Base-by-base conservation (phyloP, 768 basidiomycete species). In the Botryobasidium botryosum region DNA sequence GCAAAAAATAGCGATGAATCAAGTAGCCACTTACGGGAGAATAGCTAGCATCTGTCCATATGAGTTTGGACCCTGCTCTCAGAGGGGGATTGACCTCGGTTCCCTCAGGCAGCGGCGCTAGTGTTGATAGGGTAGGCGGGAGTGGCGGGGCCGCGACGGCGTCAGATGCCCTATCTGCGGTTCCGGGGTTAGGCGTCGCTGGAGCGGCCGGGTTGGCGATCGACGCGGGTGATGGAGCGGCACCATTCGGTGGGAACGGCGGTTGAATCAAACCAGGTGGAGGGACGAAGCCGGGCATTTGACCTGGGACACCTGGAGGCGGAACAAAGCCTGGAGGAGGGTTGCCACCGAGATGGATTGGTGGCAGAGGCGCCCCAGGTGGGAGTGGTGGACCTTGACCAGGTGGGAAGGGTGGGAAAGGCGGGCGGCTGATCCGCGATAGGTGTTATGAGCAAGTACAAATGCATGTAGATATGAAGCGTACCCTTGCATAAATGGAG, bases 31-130 rank as follows among this genome's bases (percentile, higher is more conserved):
- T 36, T 52, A 85, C 85, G 3, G 82, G 79, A 46, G 72, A 75
- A 58, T 82, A 85, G 55, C 86, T 84, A 0, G 84, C 62, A 54
- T 88, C 80, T 12, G 63, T 57, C 59, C 77, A 82, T 58, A 85
- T 80, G 35, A 88, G 65, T 18, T 69, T 68, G 1, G 81, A 82
- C 12, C 68, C 63, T 58, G 84, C 83, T 67, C 85, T 87, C 55
- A 83, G 74, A 2, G 73, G 67, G 10, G 78, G 72, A 53, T 81
- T 78, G 12, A 68, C 74, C 62, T 85, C 80, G 17, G 67, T 63
- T 31, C 74, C 59, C 4, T 66, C 61, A 6, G 71, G 66, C 53
- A 75, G 68, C 1, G 80, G 81, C 31, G 51, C 42, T 15, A 26
- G 50, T 17, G 52, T 51, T 12, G 48, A 50, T 23, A 54, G 45